Evolutionary conservation across 2,329 filamentous ascomycete genomes (phyloP).

Genomic region (Biscogniauxia mediterranea): DNA sequence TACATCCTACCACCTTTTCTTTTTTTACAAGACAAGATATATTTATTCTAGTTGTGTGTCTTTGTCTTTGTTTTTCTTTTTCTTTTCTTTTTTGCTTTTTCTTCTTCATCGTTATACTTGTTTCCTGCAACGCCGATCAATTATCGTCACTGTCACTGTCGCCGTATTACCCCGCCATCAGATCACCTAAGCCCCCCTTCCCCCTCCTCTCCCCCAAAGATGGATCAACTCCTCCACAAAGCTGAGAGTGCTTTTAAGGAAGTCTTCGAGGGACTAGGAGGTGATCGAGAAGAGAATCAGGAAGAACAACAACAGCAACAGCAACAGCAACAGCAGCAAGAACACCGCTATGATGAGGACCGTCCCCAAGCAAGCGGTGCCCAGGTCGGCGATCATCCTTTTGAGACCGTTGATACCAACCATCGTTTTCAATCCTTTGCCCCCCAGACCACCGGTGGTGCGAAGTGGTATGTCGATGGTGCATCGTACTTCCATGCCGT

Average conservation of each 20-base stretch:
- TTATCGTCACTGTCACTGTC: not conserved
- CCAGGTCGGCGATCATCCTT: slow-evolving; percentile 33
- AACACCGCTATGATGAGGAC: not conserved
- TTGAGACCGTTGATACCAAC: slow-evolving; percentile 37
- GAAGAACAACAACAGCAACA: slow-evolving; percentile 7
- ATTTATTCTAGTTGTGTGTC: no score
- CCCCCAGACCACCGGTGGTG: slow-evolving; percentile 67
- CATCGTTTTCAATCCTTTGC: slow-evolving; percentile 69
- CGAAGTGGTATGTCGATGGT: slow-evolving; percentile 87
- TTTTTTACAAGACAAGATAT: no score
- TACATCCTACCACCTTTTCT: no score
- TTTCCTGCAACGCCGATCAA: not conserved
- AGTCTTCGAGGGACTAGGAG: slow-evolving; percentile 38
- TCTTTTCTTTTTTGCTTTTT: not conserved
- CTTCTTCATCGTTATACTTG: not conserved
- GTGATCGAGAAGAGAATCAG: slow-evolving; percentile 12
- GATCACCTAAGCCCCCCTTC: not conserved
- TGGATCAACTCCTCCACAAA: slow-evolving; percentile 44
- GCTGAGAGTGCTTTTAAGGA: slow-evolving; percentile 43
- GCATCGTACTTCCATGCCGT: slow-evolving; percentile 86
- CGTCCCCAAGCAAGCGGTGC: slow-evolving; percentile 9
- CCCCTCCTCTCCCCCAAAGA: slow-evolving; percentile 17
- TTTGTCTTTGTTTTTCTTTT: not conserved
- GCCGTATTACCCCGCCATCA: not conserved
- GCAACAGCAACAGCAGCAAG: slow-evolving; percentile 3